These are phyloP conservation scores for Acanthamoeba triangularis DNA, from an alignment of 208 protist species.

Conservation along the genomic window DNA sequence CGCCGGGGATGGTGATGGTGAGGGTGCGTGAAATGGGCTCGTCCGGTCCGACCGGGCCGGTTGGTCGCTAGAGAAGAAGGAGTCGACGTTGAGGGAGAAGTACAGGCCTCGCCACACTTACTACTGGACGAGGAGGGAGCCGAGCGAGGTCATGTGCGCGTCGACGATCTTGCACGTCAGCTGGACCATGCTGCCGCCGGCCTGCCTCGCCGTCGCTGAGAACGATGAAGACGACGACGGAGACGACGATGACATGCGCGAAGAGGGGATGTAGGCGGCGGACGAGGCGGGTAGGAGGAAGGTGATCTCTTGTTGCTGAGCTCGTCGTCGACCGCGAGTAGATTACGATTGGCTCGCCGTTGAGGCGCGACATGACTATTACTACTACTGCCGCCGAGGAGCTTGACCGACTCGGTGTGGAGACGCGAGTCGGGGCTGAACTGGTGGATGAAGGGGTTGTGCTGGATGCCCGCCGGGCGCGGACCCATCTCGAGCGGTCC, in stretches of 20 bases:
- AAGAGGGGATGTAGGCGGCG: not conserved
- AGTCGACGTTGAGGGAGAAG: no score
- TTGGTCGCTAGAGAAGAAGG: no score
- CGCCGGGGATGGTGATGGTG: no score
- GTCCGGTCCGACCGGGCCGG: no score
- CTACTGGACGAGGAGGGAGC: not conserved
- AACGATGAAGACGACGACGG: not conserved
- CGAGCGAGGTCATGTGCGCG: not conserved
- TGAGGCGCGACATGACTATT: not conserved
- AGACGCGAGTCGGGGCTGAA: not conserved
- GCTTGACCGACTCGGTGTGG: not conserved
- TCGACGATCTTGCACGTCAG: slow-evolving; percentile 36
- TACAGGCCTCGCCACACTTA: no score
- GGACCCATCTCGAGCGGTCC: not conserved
- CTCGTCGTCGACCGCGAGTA: not conserved
- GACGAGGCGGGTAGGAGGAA: slow-evolving; percentile 3
- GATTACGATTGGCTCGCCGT: not conserved
- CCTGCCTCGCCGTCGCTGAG: not conserved
- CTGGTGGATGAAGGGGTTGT: not conserved
- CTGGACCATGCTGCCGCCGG: slow-evolving; percentile 15
- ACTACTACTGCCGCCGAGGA: not conserved
- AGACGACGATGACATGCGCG: not conserved
- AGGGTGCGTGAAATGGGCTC: no score
- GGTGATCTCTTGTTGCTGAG: not conserved
- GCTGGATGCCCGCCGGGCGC: not conserved